Evolutionary conservation across 1,284 basidiomycete species (phyloP), one percentile per base, ranked within the genome.

Genomic region (Veloporphyrellus conicus): DNA sequence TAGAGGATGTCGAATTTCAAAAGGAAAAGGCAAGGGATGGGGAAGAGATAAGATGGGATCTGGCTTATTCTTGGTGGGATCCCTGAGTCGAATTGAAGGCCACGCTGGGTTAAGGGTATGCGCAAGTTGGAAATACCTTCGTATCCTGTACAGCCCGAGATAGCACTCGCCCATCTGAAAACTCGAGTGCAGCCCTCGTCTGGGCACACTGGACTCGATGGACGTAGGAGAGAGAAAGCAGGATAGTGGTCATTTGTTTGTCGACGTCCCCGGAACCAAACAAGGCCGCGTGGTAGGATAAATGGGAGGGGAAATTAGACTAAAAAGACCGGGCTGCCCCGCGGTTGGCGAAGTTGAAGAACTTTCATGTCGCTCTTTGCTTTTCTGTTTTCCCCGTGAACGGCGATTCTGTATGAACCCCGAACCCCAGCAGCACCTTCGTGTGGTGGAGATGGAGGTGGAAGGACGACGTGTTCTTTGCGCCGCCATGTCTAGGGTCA

Each of bases 1-100:
- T 16, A 47, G 47, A 53, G 43, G 8, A 60, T 45, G 53, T 39
- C 60, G 41, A 50, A 62, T 59, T 60, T 42, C 4, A 58, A 14
- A 59, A 51, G 16, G 6, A 31, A 27, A n/a, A 18, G 22, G 39
- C 40, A 56, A 55, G 38, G 35, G 41, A 34, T 32, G 43, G 25
- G 16, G 19, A n/a, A 15, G 11, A 41, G 60, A 64, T 58, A 56
- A 64, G 62, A 59, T 54, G 29, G 56, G 53, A 64, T 61, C 62
- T 61, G 33, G 22, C n/a, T 36, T 34, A 48, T 50, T 53, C 46
- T 52, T 33, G 23, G 11, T 35, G 41, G 32, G 33, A 44, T 41
- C n/a, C n/a, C n/a, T n/a, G 8, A 25, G 23, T 25, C 23, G 23
- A 25, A 25, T 25, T 25, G 4, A 35, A 28, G 11, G 28, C 19